Evolutionary conservation across 2,329 filamentous ascomycete genomes (phyloP).

Genomic region (Botrytis paeoniae): DNA sequence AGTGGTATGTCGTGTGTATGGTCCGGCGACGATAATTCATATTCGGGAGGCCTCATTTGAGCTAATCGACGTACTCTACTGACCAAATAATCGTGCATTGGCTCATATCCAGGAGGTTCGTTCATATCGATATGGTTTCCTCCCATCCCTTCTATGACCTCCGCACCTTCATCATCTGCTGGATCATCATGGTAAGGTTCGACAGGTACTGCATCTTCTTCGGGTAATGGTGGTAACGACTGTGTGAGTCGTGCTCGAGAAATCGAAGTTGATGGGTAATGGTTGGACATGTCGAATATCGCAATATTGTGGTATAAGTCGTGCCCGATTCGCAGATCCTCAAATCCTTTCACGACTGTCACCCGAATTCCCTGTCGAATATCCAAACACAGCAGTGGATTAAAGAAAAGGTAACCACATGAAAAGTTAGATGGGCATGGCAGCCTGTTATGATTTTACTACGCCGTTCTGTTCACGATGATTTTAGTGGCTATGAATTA

Average conservation of each 20-base stretch:
- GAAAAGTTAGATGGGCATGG: constrained; percentile 3
- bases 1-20: constrained; percentile 13
- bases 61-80: constrained; percentile 23
- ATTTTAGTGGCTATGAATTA: constrained; percentile 11
- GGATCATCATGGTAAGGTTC: constrained; percentile 33
- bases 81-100: constrained; percentile 36
- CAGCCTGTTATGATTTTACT: constrained; percentile 9
- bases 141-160: not conserved
- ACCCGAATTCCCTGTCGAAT: constrained; percentile 5
- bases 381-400: constrained; percentile 4
- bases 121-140: not conserved
- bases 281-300: constrained; percentile 25
- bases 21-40: constrained; percentile 3
- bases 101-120: constrained; percentile 32
- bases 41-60: constrained; percentile 10
- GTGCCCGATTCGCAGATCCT: constrained; percentile 13
- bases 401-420: not conserved
- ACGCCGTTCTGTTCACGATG: constrained; percentile 14
- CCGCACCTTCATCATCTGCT: constrained; percentile 22
- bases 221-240: constrained; percentile 30
- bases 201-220: constrained; percentile 15
- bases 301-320: constrained; percentile 3
- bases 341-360: constrained; percentile 13
- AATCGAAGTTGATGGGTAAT: constrained; percentile 25
- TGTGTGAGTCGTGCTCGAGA: constrained; percentile 28